A percentile compares a stretch with the other conserved stretches of the same genome.
Conservation (phyloP, 106 monocot genomes). For the Allium sativum region DNA sequence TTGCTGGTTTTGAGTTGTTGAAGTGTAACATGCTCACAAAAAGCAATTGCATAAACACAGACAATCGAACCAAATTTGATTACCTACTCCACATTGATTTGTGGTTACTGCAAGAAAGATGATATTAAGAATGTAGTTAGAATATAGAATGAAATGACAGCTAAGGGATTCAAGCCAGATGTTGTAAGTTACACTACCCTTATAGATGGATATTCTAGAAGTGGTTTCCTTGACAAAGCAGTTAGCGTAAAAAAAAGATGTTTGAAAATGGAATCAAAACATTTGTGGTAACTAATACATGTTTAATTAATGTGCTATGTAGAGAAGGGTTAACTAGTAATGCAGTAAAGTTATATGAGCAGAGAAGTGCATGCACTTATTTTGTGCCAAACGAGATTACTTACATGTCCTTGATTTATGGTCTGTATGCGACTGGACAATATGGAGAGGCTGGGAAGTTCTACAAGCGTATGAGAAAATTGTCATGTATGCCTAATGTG, state of each 20-base stretch:
- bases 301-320: constrained; percentile 27
- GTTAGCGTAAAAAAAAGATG: constrained; percentile 20
- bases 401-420: constrained; percentile 28
- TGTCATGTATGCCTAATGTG: constrained; percentile 20
- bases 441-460: constrained; percentile 22
- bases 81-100: constrained; percentile 28
- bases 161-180: constrained; percentile 17
- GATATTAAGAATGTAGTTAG: constrained; percentile 16
- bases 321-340: constrained; percentile 14
- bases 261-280: constrained; percentile 3
- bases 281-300: constrained; percentile 19
- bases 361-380: constrained; percentile 4
- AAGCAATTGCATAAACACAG: too few species aligned
- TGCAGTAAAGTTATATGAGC: constrained; percentile 15
- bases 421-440: constrained; percentile 19
- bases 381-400: constrained; percentile 9
- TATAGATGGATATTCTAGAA: constrained; percentile 16
- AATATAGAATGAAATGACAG: constrained; percentile 20
- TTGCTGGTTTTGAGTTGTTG: too few species aligned
- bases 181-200: constrained; percentile 29
- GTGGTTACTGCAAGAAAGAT: constrained; percentile 23
- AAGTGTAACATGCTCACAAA: too few species aligned
- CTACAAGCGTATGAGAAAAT: constrained; percentile 23
- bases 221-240: constrained; percentile 13
- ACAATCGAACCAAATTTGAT: constrained; percentile 27